Evolutionary conservation across 2,329 filamentous ascomycete genomes (phyloP), one percentile per base, ranked within the genome.

Genomic region (Arthrobotrys musiformis): DNA sequence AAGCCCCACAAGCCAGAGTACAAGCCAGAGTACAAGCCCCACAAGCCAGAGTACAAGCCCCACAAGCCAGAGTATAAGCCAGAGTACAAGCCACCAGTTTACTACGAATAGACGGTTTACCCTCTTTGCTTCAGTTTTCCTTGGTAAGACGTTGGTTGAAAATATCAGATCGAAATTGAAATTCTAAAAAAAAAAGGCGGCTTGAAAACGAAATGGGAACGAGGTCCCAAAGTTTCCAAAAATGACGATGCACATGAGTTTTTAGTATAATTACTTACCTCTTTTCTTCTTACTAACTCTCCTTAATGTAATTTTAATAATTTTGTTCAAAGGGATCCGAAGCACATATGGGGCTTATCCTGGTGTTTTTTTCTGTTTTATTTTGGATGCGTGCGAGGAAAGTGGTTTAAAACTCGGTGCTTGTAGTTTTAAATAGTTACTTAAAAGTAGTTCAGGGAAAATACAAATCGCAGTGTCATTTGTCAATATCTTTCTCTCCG

Each of bases 301-400:
- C 50, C 50, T 56, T 56, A 35, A 56, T 56, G 50, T 56, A 56
- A 56, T 35, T 56, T 54, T 56, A 56, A 56, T 56, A 56, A 7
- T 9, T 22, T 26, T 17, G 13, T n/a, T 22, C 8, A 33, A 17
- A 17, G 28, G 50, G 28, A 35, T 56, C 50, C 17, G n/a, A 56
- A 56, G 50, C 28, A 35, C 13, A 9, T 6, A 8, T 9, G 42
- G 42, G 42, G 42, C 42, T 19, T 35, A 19, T 35, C 22, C 17
- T 22, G 3, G n/a, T 54, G 28, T 35, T 28, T 56, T 56, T 35
- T 56, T 56, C 19, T 17, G 8, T 30, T 35, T 56, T 35, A 19
- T 22, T 56, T 35, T 56, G 50, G 50, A 56, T 56, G 7, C 50
- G 26, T 35, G 28, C 50, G 50, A 56, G 28, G 24, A 52, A 52